Conservation (phyloP, 768 basidiomycete species). For the Lyophyllum semitale region DNA sequence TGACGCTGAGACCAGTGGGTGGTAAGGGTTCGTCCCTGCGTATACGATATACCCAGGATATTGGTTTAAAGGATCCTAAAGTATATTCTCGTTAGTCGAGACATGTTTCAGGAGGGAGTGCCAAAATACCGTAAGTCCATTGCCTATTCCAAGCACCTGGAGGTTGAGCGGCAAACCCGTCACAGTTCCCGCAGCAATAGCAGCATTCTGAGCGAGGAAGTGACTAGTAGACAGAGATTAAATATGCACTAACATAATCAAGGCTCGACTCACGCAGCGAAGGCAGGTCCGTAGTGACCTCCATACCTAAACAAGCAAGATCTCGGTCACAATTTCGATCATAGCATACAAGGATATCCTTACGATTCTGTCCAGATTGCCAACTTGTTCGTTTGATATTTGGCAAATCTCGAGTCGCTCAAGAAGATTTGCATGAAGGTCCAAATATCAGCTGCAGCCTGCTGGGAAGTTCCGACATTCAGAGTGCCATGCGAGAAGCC, state of each 20-base stretch:
- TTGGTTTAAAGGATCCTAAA: conserved; percentile 47
- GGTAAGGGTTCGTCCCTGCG: conserved; percentile 57
- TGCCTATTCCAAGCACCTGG: conserved; percentile 63
- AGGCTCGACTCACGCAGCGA: conserved; percentile 46
- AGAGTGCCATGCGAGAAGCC: conserved; percentile 62
- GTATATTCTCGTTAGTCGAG: not conserved
- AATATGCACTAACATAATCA: not conserved
- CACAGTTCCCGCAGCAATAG: conserved; percentile 47
- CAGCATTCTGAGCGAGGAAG: conserved; percentile 61
- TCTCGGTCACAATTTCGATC: not conserved
- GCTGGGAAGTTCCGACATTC: conserved; percentile 50
- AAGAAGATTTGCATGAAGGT: conserved; percentile 66
- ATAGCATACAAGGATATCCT: conserved; percentile 10
- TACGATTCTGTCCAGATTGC: conserved; percentile 69
- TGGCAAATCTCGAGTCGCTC: conserved; percentile 51
- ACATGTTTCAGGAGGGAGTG: not conserved
- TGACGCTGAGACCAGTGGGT: conserved; percentile 47
- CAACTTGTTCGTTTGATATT: conserved; percentile 44
- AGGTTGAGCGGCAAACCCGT: conserved; percentile 55
- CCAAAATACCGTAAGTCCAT: conserved; percentile 55
- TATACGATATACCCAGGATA: conserved; percentile 62
- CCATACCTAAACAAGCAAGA: conserved; percentile 48
- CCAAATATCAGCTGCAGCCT: conserved; percentile 62
- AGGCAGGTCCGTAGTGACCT: conserved; percentile 70
- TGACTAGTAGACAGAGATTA: conserved; percentile 29